phyloP scores from a whole-genome alignment of 148 eudicot genomes.

The Euryodendron excelsum region DNA sequence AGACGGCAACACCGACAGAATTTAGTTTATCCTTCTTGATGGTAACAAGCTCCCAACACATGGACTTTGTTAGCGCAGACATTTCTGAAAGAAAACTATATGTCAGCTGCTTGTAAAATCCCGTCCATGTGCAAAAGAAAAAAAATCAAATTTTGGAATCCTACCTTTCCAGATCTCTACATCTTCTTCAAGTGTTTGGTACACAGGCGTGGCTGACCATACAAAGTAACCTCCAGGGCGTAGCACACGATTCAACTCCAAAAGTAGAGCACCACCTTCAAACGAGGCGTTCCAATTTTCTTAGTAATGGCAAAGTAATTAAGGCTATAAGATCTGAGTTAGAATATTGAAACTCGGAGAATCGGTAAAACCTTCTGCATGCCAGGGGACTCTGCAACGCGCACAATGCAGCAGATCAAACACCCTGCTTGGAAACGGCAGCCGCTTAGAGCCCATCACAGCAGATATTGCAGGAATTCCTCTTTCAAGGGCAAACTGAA shows the following conservation, averaged over 20 bases:
- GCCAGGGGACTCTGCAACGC: constrained; percentile 97
- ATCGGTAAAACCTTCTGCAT: constrained; percentile 49
- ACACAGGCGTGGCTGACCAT: constrained; percentile 96
- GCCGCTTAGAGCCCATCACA: constrained; percentile 76
- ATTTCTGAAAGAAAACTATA: constrained; percentile 45
- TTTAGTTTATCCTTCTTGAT: constrained; percentile 63
- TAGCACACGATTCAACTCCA: constrained; percentile 78
- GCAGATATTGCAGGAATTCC: constrained; percentile 95
- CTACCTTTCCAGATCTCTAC: constrained; percentile 84
- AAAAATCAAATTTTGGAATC: not conserved
- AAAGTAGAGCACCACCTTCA: constrained; percentile 81
- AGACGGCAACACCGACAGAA: constrained; percentile 62
- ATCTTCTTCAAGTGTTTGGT: constrained; percentile 72
- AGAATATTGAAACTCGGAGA: not conserved
- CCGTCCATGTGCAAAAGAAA: not conserved
- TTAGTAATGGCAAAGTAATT: not conserved
- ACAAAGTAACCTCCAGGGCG: constrained; percentile 88
- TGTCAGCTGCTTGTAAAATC: not conserved
- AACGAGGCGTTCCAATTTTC: not conserved
- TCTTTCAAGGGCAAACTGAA: constrained; percentile 82
- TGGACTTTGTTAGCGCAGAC: constrained; percentile 62
- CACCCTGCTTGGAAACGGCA: constrained; percentile 74
- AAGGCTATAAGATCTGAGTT: too few species aligned
- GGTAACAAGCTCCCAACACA: constrained; percentile 86
- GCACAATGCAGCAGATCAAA: constrained; percentile 85